Evolutionary conservation across 2,329 filamentous ascomycete species (phyloP).

Genomic region (Fusarium sororula): DNA sequence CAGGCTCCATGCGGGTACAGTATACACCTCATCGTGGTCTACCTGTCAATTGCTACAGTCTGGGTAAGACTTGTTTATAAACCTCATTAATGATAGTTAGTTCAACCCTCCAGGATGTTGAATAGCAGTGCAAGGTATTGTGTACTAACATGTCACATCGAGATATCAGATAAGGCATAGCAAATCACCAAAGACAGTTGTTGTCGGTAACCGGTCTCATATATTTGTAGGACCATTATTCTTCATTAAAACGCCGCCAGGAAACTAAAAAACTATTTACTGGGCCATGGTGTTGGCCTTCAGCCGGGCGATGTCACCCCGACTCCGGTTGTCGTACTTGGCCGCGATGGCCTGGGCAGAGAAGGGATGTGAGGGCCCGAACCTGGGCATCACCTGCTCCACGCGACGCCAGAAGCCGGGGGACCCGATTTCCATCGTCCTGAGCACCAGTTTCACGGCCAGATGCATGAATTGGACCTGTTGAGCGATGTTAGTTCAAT

Average conservation of each 20-base stretch:
- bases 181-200: neutral
- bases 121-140: neutral
- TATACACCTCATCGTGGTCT: neutral
- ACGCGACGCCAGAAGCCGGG: neutral
- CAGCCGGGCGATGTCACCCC: neutral
- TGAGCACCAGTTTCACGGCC: neutral
- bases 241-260: neutral
- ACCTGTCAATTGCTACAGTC: neutral
- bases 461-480: neutral
- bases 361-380: neutral
- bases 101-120: neutral
- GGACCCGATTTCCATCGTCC: neutral
- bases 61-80: neutral
- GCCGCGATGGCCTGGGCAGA: neutral
- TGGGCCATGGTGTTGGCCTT: neutral
- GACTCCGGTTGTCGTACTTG: neutral
- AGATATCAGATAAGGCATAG: neutral
- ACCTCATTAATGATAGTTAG: neutral
- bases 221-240: neutral
- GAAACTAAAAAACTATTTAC: neutral
- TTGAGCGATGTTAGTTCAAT: neutral
- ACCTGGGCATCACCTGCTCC: neutral
- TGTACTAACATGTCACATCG: neutral
- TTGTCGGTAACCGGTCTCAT: neutral
- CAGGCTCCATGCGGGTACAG: neutral